A percentile compares a stretch with the other conserved stretches of the same genome.
phyloP scores from a whole-genome alignment of 257 asterid species.

The Buddleja alternifolia region DNA sequence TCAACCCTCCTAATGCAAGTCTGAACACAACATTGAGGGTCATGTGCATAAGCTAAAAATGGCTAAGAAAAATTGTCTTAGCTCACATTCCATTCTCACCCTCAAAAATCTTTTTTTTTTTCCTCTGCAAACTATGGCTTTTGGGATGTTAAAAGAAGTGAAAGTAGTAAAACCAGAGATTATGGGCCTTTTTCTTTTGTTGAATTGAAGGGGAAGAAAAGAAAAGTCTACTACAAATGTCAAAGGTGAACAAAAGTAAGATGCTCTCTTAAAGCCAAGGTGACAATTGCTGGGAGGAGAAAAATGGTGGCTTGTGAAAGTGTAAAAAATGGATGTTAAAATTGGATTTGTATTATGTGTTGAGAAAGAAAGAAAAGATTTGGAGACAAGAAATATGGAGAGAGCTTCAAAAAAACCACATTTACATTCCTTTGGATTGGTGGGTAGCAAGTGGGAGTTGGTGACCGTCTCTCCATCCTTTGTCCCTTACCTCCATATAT shows the following conservation, averaged over 20 bases:
- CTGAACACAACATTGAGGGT: constrained; percentile 35
- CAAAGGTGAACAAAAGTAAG: constrained; percentile 39
- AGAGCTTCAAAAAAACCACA: constrained; percentile 28
- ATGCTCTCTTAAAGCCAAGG: constrained; percentile 24
- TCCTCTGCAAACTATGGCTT: constrained; percentile 52
- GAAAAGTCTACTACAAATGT: constrained; percentile 44
- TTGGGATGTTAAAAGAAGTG: constrained; percentile 53
- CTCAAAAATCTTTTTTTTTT: constrained; percentile 27
- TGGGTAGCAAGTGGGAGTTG: constrained; percentile 72
- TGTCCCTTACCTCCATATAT: constrained; percentile 41
- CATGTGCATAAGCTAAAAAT: constrained; percentile 39
- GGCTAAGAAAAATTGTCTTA: constrained; percentile 41
- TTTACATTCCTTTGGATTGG: constrained; percentile 46
- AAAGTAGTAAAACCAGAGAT: constrained; percentile 30
- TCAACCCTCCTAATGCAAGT: constrained; percentile 31
- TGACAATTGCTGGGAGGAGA: constrained; percentile 10
- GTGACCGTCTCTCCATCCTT: constrained; percentile 49
- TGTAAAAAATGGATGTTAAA: constrained; percentile 5
- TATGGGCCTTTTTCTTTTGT: constrained; percentile 34
- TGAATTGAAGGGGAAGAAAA: constrained; percentile 40
- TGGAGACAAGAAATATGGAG: constrained; percentile 37
- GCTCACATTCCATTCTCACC: constrained; percentile 35
- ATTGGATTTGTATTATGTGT: background rate
- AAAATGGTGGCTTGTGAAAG: constrained; percentile 21
- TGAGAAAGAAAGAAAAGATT: constrained; percentile 22